phyloP scores from a whole-genome alignment of 2,329 filamentous ascomycete genomes.

The Cryphonectria radicalis region DNA sequence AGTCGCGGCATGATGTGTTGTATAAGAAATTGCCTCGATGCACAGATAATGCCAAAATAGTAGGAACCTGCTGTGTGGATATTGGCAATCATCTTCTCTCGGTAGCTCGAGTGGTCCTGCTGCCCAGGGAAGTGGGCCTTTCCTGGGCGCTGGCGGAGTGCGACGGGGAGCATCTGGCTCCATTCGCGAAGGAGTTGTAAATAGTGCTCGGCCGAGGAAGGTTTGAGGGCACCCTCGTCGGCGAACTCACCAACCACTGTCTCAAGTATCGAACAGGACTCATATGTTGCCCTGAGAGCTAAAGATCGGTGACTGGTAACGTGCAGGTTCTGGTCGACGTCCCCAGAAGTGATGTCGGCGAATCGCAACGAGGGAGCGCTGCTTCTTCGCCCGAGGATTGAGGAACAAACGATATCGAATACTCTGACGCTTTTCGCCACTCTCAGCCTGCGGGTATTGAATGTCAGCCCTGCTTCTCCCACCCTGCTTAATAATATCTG shows the following conservation, averaged over 20 bases:
- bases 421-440: slow-evolving; percentile 24
- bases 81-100: slow-evolving; percentile 28
- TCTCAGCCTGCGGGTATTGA: slow-evolving; percentile 3
- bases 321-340: slow-evolving; percentile 3
- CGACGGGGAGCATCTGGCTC: slow-evolving; percentile 20
- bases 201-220: slow-evolving; percentile 21
- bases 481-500: not conserved
- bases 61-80: slow-evolving; percentile 32
- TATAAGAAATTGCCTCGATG: slow-evolving; percentile 31
- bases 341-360: slow-evolving; percentile 17
- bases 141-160: slow-evolving; percentile 21
- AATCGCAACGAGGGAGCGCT: slow-evolving; percentile 17
- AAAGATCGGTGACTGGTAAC: slow-evolving; percentile 4
- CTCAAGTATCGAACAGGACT: slow-evolving; percentile 25
- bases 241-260: slow-evolving; percentile 19
- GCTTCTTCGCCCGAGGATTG: slow-evolving; percentile 20
- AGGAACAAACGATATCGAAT: slow-evolving; percentile 24
- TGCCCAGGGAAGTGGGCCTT: not conserved
- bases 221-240: slow-evolving; percentile 16
- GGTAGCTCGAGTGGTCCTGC: slow-evolving; percentile 1
- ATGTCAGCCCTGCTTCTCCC: not conserved
- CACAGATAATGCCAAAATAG: slow-evolving; percentile 33
- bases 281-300: slow-evolving; percentile 20
- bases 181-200: slow-evolving; percentile 21
- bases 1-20: slow-evolving; percentile 27